Percentiles rank a stretch among this genome's conserved stretches.
Evolutionary conservation across 257 asterid species (phyloP).

Genomic region (Solanum pennellii): DNA sequence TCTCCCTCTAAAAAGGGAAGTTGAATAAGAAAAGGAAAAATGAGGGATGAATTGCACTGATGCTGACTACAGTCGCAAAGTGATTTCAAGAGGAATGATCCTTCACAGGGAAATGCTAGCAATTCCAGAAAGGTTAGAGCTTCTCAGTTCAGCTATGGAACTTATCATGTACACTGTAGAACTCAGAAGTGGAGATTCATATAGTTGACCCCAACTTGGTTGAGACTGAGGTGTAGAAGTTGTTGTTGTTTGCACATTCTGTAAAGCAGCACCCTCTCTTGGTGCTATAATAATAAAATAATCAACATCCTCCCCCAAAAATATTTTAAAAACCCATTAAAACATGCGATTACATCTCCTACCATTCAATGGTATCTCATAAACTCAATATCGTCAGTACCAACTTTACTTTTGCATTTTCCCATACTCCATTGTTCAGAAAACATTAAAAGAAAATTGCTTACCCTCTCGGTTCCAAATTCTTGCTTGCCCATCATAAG

Average conservation of each 20-base stretch:
- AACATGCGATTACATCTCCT: not conserved
- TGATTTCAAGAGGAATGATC: not conserved
- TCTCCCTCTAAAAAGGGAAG: not conserved
- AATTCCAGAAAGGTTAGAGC: not conserved
- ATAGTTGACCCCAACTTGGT: not conserved
- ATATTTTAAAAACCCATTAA: not conserved
- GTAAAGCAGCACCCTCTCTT: not conserved
- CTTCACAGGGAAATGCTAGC: not conserved
- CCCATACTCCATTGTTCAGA: not conserved
- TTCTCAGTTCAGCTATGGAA: not conserved
- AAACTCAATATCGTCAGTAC: not conserved
- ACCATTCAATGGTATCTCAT: not conserved
- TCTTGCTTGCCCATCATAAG: slow-evolving; percentile 99
- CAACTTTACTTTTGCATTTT: not conserved
- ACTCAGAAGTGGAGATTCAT: not conserved
- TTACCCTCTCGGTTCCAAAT: slow-evolving; percentile 91
- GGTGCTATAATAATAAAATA: not conserved
- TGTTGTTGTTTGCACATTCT: not conserved
- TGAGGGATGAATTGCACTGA: not conserved
- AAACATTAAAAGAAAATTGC: slow-evolving; percentile 1
- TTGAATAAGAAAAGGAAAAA: not conserved
- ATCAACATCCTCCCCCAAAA: not conserved
- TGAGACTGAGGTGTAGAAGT: not conserved
- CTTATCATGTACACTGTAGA: not conserved
- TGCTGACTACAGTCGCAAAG: not conserved